Evolutionary conservation across 768 basidiomycete genomes (phyloP), one percentile per base, ranked within the genome.

Genomic region (Exidia glandulosa): DNA sequence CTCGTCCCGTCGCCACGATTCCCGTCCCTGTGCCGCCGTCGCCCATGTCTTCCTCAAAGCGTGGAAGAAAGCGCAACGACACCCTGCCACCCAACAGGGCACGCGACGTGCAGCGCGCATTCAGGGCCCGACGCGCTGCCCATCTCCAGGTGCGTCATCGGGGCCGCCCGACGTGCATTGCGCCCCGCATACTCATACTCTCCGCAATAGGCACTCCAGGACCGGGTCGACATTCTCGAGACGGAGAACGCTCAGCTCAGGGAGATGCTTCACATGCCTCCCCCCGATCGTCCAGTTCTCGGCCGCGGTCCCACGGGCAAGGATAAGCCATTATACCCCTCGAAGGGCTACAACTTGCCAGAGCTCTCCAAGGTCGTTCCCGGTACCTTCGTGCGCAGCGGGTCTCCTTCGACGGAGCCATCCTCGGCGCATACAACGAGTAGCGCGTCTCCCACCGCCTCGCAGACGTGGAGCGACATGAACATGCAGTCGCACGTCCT

Each of bases 231-330:
- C 57, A 88, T 88, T 70, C 81, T 94, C 47, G 90, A 94, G 74
- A 84, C 85, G 62, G 91, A 94, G 75, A 93, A 92, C 68, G 76
- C 75, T 48, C 81, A 77, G 65, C 78, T 94, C 55, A 83, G 91
- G 48, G 81, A 83, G 55, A 81, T 83, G 25, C 78, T 92, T 60
- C 83, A 81, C 65, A 74, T 93, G 29, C 87, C 88, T 0, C 86
- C 87, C 25, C 85, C 88, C 62, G 81, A 79, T 67, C 79, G 90
- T 64, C 80, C 82, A 19, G 73, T 84, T 2, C 78, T 93, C 56
- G 90, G 90, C 50, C 90, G 84, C 73, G 90, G 90, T 54, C 90
- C 90, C 30, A 93, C 90, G 0, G 90, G 90, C 33, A 90, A 90
- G 71, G 90, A 92, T 70, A 90, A 83, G 67, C 85, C 86, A 23